Evolutionary conservation across 2,329 filamentous ascomycete genomes (phyloP).

Genomic region (Emmonsiellopsis sp.): DNA sequence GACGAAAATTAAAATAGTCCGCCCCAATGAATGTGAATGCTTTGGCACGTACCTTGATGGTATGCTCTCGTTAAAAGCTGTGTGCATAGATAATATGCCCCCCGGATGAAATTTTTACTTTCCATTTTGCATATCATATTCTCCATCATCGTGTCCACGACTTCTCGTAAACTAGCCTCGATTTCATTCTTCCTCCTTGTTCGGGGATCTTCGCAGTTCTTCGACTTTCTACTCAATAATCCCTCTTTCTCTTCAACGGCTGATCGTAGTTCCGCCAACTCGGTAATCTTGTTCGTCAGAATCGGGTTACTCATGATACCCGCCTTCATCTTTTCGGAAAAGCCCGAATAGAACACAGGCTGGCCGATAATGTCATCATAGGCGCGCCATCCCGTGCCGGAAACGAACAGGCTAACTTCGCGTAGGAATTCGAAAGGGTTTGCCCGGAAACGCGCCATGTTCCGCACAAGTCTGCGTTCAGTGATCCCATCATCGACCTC

Average conservation of each 20-base stretch:
- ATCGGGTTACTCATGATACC: conserved; percentile 66
- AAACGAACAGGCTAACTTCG: conserved; percentile 87
- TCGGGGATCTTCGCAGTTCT: conserved; percentile 10
- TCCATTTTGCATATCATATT: conserved; percentile 99
- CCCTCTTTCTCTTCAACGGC: conserved; percentile 69
- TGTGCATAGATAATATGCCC: conserved; percentile 81
- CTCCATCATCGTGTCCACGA: conserved; percentile 79
- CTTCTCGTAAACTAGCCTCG: conserved; percentile 63
- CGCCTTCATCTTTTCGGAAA: conserved; percentile 79
- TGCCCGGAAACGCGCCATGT: conserved; percentile 78
- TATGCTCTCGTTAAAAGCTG: conserved; percentile 88
- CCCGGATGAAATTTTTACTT: conserved; percentile 81
- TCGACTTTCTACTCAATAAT: conserved; percentile 40
- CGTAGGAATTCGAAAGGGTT: conserved; percentile 71
- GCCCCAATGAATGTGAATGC: background rate
- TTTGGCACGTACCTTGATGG: conserved; percentile 55
- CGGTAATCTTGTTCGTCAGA: conserved; percentile 61
- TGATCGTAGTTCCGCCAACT: conserved; percentile 67
- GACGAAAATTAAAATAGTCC: background rate
- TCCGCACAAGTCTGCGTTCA: conserved; percentile 46
- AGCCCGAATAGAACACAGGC: conserved; percentile 86
- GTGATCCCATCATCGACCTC: conserved; percentile 38
- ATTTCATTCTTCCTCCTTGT: conserved; percentile 47
- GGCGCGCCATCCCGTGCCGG: conserved; percentile 86
- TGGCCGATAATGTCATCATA: conserved; percentile 88